These are phyloP conservation scores for Sarcocystis neurona DNA, from an alignment of 169 alveolate genomes.

Conservation along the genomic window DNA sequence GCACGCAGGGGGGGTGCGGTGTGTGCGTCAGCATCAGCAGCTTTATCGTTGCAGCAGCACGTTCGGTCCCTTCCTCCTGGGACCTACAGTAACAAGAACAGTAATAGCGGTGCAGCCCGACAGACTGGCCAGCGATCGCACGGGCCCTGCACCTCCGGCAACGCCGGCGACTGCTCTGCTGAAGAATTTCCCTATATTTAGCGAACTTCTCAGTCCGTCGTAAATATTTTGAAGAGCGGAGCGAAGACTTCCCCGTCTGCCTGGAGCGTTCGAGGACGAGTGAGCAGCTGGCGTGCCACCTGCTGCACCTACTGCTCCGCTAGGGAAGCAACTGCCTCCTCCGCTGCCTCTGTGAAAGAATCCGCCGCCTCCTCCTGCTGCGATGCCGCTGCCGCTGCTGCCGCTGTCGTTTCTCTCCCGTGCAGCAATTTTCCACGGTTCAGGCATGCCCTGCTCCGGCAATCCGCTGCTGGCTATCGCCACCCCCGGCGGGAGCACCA, in stretches of 20 bases:
- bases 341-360: too few relatives aligned
- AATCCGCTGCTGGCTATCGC: too few relatives aligned
- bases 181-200: constrained; percentile 2
- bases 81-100: constrained; percentile 51
- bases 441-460: too few relatives aligned
- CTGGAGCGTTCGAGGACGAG: not conserved
- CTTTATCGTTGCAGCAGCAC: too few relatives aligned
- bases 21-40: too few relatives aligned
- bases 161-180: not conserved
- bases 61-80: too few relatives aligned
- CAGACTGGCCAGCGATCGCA: constrained; percentile 61
- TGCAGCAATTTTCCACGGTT: not conserved
- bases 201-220: not conserved
- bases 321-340: too few relatives aligned
- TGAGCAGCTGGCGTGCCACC: too few relatives aligned
- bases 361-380: not conserved
- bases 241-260: not conserved
- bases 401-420: not conserved
- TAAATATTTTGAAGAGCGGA: not conserved
- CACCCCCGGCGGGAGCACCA: too few relatives aligned
- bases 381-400: not conserved
- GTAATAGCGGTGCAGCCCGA: constrained; percentile 69
- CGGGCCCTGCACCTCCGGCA: not conserved
- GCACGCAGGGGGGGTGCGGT: too few relatives aligned
- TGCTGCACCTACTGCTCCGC: too few relatives aligned